Conservation (phyloP, 1,284 basidiomycete genomes). For the Pseudozyma hubeiensis region DNA sequence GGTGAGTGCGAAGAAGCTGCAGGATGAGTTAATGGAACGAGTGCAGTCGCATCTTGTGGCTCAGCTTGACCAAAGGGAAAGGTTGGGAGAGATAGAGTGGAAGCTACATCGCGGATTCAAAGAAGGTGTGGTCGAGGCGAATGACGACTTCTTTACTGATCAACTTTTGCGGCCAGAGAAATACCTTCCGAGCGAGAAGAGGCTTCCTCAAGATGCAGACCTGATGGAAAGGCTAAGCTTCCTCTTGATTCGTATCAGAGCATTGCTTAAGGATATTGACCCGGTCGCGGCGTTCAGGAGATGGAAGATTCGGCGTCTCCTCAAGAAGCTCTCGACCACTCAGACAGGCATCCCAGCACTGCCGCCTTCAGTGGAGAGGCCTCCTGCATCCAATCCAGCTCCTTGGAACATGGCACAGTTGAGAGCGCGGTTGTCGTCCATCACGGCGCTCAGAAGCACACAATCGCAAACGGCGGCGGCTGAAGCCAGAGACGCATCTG, state of each 20-base stretch:
- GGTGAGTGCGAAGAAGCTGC: slow-evolving; percentile 6
- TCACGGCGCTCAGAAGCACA: slow-evolving; percentile 1
- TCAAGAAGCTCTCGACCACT: slow-evolving; percentile 7
- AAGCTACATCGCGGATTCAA: slow-evolving; percentile 13
- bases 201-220: background rate
- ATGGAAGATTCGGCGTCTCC: slow-evolving; percentile 17
- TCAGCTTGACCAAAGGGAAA: slow-evolving; percentile 5
- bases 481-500: background rate
- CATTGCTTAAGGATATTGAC: background rate
- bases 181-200: background rate
- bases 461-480: background rate
- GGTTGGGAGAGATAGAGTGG: slow-evolving; percentile 11
- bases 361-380: background rate
- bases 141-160: slow-evolving; percentile 2
- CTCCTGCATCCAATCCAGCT: background rate
- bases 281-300: slow-evolving; percentile 6
- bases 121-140: slow-evolving; percentile 5
- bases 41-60: slow-evolving; percentile 7
- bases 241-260: background rate
- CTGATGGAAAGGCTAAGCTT: background rate
- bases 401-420: slow-evolving; percentile 7
- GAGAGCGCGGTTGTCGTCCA: slow-evolving; percentile 8
- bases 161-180: slow-evolving; percentile 3
- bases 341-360: background rate
- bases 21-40: slow-evolving; percentile 12